Evolutionary conservation across 805 yeast species (phyloP).

Genomic region (Wickerhamiella hasegawae): DNA sequence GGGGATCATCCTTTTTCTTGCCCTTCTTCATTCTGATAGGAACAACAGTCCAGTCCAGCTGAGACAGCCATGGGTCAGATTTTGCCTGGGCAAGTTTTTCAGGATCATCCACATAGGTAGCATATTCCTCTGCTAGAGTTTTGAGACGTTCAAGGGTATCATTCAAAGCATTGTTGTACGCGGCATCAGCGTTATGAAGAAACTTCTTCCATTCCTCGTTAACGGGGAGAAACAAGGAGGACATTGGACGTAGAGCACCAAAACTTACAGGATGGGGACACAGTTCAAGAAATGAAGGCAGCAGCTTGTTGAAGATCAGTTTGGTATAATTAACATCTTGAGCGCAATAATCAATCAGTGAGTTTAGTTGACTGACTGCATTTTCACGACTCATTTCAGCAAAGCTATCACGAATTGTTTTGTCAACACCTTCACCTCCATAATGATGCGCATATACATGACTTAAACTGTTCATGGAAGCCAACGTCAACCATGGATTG

Average conservation of each 20-base stretch:
- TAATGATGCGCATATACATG: slow-evolving; percentile 73
- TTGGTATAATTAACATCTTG: slow-evolving; percentile 66
- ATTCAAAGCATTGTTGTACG: slow-evolving; percentile 42
- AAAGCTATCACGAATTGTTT: slow-evolving; percentile 51
- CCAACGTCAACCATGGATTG: slow-evolving; percentile 66
- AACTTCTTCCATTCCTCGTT: slow-evolving; percentile 58
- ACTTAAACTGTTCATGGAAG: slow-evolving; percentile 64
- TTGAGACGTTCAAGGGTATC: slow-evolving; percentile 43
- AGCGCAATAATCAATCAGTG: slow-evolving; percentile 68
- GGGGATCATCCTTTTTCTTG: slow-evolving; percentile 26
- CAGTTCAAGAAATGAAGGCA: slow-evolving; percentile 47
- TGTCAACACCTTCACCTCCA: slow-evolving; percentile 41
- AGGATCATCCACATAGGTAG: slow-evolving; percentile 28
- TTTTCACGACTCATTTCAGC: slow-evolving; percentile 35
- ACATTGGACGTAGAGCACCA: slow-evolving; percentile 65
- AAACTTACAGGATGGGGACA: slow-evolving; percentile 93
- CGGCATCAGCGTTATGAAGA: slow-evolving; percentile 46
- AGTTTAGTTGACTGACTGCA: slow-evolving; percentile 40
- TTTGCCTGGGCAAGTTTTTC: slow-evolving; percentile 14
- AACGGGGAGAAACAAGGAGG: slow-evolving; percentile 66
- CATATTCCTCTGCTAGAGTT: slow-evolving; percentile 43
- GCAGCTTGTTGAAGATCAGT: slow-evolving; percentile 46
- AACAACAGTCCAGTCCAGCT: slow-evolving; percentile 70
- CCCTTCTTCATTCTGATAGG: slow-evolving; percentile 56
- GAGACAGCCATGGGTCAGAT: slow-evolving; percentile 78